Evolutionary conservation across 257 asterid species (phyloP).

Genomic region (Euphrasia confusa): DNA sequence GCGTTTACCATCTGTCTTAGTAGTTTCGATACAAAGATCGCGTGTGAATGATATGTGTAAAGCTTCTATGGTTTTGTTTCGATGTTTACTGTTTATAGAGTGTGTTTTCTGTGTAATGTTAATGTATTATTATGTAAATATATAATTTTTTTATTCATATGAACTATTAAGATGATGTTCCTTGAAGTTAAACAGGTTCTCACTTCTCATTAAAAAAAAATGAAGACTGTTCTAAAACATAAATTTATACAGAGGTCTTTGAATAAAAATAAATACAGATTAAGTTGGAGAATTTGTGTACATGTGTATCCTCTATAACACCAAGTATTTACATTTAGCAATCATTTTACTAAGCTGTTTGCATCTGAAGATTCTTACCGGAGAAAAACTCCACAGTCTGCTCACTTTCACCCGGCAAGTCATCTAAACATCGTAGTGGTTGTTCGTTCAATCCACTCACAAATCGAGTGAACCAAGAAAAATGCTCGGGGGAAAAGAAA

Average conservation of each 20-base stretch:
- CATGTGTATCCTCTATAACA: neutral
- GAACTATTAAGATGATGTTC: neutral
- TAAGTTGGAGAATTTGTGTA: no score
- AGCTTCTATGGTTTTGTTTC: conserved; percentile 3
- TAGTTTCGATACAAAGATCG: conserved; percentile 89
- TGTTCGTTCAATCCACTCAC: conserved; percentile 44
- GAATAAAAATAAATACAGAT: no score
- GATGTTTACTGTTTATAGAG: neutral
- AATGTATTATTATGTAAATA: neutral
- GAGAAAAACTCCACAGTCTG: conserved; percentile 26
- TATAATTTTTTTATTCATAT: neutral
- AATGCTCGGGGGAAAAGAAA: conserved; percentile 84
- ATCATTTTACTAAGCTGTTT: conserved; percentile 37
- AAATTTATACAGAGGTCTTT: neutral
- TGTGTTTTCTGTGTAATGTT: conserved; percentile 7
- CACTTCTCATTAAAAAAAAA: neutral
- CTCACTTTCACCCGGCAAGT: conserved; percentile 32
- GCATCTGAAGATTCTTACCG: conserved; percentile 42
- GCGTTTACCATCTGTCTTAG: conserved; percentile 70
- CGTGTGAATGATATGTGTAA: conserved; percentile 53
- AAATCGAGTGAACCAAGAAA: conserved; percentile 49
- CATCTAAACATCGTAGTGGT: conserved; percentile 37
- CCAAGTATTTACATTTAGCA: conserved; percentile 25
- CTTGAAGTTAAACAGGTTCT: neutral
- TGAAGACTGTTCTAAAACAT: neutral